phyloP scores from a whole-genome alignment of 257 asterid genomes.

The Parsonsia alboflavescens region DNA sequence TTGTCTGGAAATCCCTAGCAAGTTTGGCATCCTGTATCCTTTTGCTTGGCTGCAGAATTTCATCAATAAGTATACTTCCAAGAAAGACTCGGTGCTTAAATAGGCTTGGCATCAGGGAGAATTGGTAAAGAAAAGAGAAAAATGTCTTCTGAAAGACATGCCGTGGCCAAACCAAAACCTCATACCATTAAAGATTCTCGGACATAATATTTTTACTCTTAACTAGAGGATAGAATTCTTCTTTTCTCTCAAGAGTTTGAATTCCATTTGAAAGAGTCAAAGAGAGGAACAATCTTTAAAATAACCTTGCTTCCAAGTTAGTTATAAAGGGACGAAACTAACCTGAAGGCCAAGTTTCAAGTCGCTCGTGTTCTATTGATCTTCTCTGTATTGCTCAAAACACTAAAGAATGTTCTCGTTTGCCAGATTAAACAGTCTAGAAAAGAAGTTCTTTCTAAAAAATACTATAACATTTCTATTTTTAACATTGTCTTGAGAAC shows the following conservation, averaged over 20 bases:
- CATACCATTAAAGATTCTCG: not conserved
- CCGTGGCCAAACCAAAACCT: not conserved
- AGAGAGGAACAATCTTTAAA: not conserved
- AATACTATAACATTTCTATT: not conserved
- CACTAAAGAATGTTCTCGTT: not conserved
- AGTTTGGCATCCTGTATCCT: slow-evolving; percentile 19
- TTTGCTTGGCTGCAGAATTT: slow-evolving; percentile 12
- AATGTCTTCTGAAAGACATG: not conserved
- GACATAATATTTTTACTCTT: not conserved
- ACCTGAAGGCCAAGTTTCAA: not conserved
- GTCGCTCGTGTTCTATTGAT: not conserved
- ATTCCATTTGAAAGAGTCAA: not conserved
- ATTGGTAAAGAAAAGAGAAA: not conserved
- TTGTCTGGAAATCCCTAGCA: slow-evolving; percentile 23
- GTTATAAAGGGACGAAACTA: not conserved
- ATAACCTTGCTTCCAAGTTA: not conserved
- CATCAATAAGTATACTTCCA: not conserved
- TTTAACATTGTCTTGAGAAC: not conserved
- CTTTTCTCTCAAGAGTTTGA: not conserved
- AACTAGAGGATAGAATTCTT: not conserved
- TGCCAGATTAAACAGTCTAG: not conserved
- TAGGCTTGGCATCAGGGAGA: not conserved
- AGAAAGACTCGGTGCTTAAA: not conserved
- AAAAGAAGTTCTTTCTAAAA: not conserved
- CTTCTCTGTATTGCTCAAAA: not conserved